Conservation (phyloP, 306 rosid species). For the Rosa persica region DNA sequence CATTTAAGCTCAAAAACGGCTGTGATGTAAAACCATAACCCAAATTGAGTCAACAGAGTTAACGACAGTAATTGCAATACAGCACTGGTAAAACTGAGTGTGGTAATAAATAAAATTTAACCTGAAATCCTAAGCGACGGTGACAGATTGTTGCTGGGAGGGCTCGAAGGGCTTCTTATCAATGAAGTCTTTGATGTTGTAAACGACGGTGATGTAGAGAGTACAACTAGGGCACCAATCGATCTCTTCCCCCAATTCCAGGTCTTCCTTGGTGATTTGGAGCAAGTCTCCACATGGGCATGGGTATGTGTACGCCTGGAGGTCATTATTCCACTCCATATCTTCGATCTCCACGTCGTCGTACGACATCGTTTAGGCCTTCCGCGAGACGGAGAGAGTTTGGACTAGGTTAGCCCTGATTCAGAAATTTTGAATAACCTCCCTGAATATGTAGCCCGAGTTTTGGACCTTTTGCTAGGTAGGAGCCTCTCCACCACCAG, state of each 20-base stretch:
- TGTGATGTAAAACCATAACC: no score
- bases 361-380: constrained; percentile 64
- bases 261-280: constrained; percentile 90
- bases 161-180: constrained; percentile 41
- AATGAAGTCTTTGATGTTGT: constrained; percentile 78
- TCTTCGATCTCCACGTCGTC: constrained; percentile 99
- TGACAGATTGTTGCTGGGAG: constrained; percentile 46
- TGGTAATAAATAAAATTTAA: constrained; percentile 1
- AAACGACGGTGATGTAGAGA: constrained; percentile 85
- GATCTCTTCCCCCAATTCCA: constrained; percentile 84
- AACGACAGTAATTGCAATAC: not conserved
- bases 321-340: constrained; percentile 93
- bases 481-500: no score
- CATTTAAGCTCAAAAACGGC: no score
- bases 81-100: not conserved
- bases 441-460: no score
- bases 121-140: constrained; percentile 62
- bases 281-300: constrained; percentile 98
- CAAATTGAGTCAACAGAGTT: not conserved
- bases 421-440: no score
- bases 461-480: no score
- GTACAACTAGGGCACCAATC: constrained; percentile 99
- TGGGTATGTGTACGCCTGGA: constrained; percentile 78
- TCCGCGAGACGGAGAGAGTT: no score
- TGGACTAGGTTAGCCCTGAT: no score